Conservation (phyloP, 2,329 filamentous ascomycete genomes). For the Sporothrix brunneoviolacea region DNA sequence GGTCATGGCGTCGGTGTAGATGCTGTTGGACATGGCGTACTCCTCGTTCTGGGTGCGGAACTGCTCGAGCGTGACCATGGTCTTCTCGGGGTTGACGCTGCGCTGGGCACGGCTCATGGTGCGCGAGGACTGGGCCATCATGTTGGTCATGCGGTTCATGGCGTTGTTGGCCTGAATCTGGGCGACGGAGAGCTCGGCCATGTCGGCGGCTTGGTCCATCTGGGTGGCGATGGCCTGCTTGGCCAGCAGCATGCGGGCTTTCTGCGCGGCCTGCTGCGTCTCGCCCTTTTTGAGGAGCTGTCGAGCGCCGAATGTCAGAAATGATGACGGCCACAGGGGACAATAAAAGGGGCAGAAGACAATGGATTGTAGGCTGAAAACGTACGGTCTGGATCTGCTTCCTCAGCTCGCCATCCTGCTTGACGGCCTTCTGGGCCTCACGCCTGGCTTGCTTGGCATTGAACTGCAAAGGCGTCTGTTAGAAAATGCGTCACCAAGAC, state of each 20-base stretch:
- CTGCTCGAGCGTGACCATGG: constrained; percentile 54
- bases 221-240: constrained; percentile 57
- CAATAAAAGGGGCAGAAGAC: not conserved
- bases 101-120: constrained; percentile 54
- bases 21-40: constrained; percentile 59
- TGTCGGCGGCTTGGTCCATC: constrained; percentile 59
- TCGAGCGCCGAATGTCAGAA: not conserved
- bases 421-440: constrained; percentile 53
- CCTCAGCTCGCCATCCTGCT: constrained; percentile 54
- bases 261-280: constrained; percentile 56
- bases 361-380: not conserved
- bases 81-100: constrained; percentile 54
- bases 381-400: constrained; percentile 54
- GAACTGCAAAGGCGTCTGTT: constrained; percentile 33
- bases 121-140: constrained; percentile 54
- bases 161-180: constrained; percentile 60
- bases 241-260: constrained; percentile 55
- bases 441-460: constrained; percentile 56
- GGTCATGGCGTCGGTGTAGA: constrained; percentile 80
- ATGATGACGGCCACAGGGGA: not conserved
- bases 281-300: constrained; percentile 55
- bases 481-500: no score
- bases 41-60: constrained; percentile 58
- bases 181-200: constrained; percentile 53
- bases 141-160: constrained; percentile 59